Base-by-base conservation (phyloP, 805 yeast species). In the Hanseniaspora singularis region DNA sequence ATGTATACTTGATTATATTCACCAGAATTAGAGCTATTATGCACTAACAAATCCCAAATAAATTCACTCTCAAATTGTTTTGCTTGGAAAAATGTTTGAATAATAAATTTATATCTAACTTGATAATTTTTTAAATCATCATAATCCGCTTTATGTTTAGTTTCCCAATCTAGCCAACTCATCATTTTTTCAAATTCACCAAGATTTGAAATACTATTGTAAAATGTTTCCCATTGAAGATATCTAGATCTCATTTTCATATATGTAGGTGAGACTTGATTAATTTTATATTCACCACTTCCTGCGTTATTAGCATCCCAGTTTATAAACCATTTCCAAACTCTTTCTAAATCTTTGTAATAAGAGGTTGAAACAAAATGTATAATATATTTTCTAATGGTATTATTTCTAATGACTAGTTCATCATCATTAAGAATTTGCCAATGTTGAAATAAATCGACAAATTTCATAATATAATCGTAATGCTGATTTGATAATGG, bases 231-330 rank as follows among this genome's bases (percentile, higher is more conserved):
- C 24, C 38, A 42, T 28, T 42, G 40, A 2, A 36, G 28, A 8
- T 42, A 42, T 24, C 34, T 42, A 4, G 46, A 34, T 42, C 46
- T 42, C 46, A 42, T 42, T 22, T 42, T 42, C 46, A 42, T 42
- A 30, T 42, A 42, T 7, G 8, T 34, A 15, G 46, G 46, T 5
- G 46, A 42, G 11, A 42, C 46, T 20, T 42, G 46, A 5, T 42
- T 42, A n/a, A 42, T 42, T 16, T 42, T 42, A 14, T 42, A 42
- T 22, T 42, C 46, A 28, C 46, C 46, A 34, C 46, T 42, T 27
- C 46, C 46, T 2, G 40, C 46, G 14, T 42, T 42, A 18, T 42
- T 42, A 3, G 46, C 40, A 42, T 42, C 46, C 46, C 46, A 42
- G 19, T 36, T 42, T 10, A 34, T 28, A 36, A 42, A 42, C 46